Evolutionary conservation across 2,329 filamentous ascomycete species (phyloP).

Genomic region (Apiospora koreana): DNA sequence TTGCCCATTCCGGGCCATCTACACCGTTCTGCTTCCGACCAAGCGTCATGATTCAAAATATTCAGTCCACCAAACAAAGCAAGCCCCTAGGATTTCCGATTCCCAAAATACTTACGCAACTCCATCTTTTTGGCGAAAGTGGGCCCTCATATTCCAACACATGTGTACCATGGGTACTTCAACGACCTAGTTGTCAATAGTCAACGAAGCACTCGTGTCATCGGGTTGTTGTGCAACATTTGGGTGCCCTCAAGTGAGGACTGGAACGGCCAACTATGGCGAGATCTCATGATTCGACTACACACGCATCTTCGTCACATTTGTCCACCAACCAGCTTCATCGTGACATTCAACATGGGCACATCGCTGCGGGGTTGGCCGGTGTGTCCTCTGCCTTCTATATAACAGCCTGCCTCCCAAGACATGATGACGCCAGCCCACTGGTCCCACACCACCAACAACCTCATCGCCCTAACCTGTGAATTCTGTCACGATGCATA

Average conservation of each 20-base stretch:
- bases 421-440: not conserved
- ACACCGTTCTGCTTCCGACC: not conserved
- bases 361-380: not conserved
- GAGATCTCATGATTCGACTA: not conserved
- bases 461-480: not conserved
- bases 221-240: not conserved
- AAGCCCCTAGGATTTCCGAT: not conserved
- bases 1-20: not conserved
- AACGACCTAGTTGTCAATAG: too few relatives aligned
- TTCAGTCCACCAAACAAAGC: not conserved
- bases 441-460: not conserved
- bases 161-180: not conserved
- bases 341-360: not conserved
- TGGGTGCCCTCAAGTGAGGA: not conserved
- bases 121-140: not conserved
- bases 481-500: not conserved
- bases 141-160: not conserved
- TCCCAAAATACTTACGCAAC: not conserved
- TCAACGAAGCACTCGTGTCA: not conserved
- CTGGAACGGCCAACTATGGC: not conserved
- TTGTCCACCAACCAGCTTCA: constrained; percentile 8
- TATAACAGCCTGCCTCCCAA: not conserved
- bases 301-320: not conserved
- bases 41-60: not conserved
- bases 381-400: not conserved